These are phyloP conservation scores for Aureobasidium sp. DNA, from an alignment of 2,329 filamentous ascomycete genomes.

Conservation along the genomic window DNA sequence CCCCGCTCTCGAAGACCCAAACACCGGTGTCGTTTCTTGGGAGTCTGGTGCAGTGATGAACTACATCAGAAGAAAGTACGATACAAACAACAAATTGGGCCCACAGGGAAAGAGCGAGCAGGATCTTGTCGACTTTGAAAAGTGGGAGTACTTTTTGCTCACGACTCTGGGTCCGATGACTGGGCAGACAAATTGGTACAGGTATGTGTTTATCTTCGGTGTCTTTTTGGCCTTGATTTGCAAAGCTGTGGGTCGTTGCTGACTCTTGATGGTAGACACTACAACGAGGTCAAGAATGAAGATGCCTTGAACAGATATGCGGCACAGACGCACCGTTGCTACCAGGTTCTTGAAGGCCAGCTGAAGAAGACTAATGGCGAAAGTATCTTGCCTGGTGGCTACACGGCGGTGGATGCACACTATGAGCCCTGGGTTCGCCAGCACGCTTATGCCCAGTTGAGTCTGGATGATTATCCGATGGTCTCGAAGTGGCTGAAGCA, in stretches of 20 bases:
- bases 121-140: constrained; percentile 39
- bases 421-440: constrained; percentile 38
- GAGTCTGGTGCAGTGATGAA: constrained; percentile 46
- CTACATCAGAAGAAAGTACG: constrained; percentile 41
- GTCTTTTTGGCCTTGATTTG: no score
- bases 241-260: background rate
- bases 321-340: constrained; percentile 37
- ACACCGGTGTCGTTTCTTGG: constrained; percentile 41
- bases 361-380: constrained; percentile 32
- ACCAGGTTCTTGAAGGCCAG: constrained; percentile 36
- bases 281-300: constrained; percentile 33
- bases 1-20: constrained; percentile 41
- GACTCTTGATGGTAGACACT: background rate
- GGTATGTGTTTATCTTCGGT: background rate
- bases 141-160: constrained; percentile 41
- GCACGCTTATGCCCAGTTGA: constrained; percentile 33
- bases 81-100: constrained; percentile 34
- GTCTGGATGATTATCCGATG: constrained; percentile 34
- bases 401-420: constrained; percentile 37
- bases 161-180: constrained; percentile 38
- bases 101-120: constrained; percentile 32
- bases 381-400: constrained; percentile 32
- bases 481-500: constrained; percentile 35
- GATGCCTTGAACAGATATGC: constrained; percentile 36
- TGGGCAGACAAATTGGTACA: constrained; percentile 26